Base-by-base conservation (phyloP, 768 basidiomycete species). In the Lyophyllum atratum region DNA sequence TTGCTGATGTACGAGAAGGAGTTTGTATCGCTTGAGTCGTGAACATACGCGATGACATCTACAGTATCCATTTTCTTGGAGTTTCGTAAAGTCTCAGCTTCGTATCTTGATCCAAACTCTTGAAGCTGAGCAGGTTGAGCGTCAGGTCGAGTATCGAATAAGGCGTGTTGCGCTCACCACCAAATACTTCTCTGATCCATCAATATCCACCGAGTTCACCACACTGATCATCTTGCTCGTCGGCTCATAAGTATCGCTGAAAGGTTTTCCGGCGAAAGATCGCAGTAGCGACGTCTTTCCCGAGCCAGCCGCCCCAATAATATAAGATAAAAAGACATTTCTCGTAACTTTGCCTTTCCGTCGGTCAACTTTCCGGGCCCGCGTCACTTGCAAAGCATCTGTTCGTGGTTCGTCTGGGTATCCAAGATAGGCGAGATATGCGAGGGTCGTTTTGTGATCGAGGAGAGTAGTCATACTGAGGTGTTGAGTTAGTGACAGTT, bases 1-100 rank as follows among this genome's bases (percentile, higher is more conserved):
- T 96, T 97, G 65, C 93, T 95, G 70, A 99, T 94, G 74, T 98
- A 97, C 46, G 93, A 95, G 71, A 99, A 99, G 10, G 94, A 97
- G 74, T 99, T 98, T 39, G 96, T 98, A 70, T 99, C 96, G 68
- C 93, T 95, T 46, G 95, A 98, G 73, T 99, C 96, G 66, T 98
- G 87, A 29, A 98, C 94, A 69, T 96, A 98, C 60, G 95, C 83
- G 59, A 98, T 91, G 40, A 98, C 92, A 72, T 99, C 96, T 19
- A 92, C 93, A 44, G 92, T 74, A 69, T 97, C 95, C 29, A 88
- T 86, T 76, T 95, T 97, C 77, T 93, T 96, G 37, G 86, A 80
- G 70, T 89, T 93, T 59, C 95, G 84, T 55, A 98, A 75, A 10
- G 85, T 88, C 71, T 98, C 96, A 0, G 91, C 82, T 73, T 99